phyloP scores from a whole-genome alignment of 345 rosid genomes.

The Pseudoturritis turrita region DNA sequence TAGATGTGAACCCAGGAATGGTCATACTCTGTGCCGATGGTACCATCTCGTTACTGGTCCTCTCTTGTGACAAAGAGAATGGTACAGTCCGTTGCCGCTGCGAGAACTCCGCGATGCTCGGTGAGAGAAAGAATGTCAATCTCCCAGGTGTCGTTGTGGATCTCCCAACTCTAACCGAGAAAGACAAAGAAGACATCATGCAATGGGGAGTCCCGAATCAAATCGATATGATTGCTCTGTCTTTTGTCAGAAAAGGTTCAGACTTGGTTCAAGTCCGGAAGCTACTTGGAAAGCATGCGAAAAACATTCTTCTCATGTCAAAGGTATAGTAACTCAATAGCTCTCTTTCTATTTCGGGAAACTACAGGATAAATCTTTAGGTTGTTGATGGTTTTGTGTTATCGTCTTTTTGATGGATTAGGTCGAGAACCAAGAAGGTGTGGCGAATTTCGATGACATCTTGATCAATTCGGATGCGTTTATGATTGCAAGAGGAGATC shows the following conservation, averaged over 20 bases:
- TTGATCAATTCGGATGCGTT: slow-evolving; percentile 86
- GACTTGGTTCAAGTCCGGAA: slow-evolving; percentile 86
- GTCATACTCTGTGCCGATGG: slow-evolving; percentile 97
- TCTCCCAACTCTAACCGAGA: slow-evolving; percentile 92
- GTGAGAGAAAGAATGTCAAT: slow-evolving; percentile 97
- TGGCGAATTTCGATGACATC: slow-evolving; percentile 92
- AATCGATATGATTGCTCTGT: slow-evolving; percentile 95
- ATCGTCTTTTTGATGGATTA: slow-evolving; percentile 18
- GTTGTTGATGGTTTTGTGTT: not conserved
- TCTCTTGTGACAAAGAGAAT: slow-evolving; percentile 59
- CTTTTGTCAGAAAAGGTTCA: slow-evolving; percentile 92
- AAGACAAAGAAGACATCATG: slow-evolving; percentile 94
- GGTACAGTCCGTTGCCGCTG: slow-evolving; percentile 82
- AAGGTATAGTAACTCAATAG: slow-evolving; percentile 52
- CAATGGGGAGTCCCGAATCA: slow-evolving; percentile 88
- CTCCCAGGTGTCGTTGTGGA: slow-evolving; percentile 99
- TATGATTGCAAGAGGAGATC: slow-evolving; percentile 98
- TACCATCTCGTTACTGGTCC: slow-evolving; percentile 78
- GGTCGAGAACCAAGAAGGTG: slow-evolving; percentile 99
- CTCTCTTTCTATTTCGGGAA: not conserved
- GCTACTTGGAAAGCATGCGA: slow-evolving; percentile 71
- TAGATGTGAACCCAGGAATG: slow-evolving; percentile 84
- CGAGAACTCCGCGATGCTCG: slow-evolving; percentile 89
- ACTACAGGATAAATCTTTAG: not conserved
- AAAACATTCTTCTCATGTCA: slow-evolving; percentile 90